Evolutionary conservation across 129 eudicot genomes (phyloP), one percentile per base, ranked within the genome.

Genomic region (Pulicaria dysenterica): DNA sequence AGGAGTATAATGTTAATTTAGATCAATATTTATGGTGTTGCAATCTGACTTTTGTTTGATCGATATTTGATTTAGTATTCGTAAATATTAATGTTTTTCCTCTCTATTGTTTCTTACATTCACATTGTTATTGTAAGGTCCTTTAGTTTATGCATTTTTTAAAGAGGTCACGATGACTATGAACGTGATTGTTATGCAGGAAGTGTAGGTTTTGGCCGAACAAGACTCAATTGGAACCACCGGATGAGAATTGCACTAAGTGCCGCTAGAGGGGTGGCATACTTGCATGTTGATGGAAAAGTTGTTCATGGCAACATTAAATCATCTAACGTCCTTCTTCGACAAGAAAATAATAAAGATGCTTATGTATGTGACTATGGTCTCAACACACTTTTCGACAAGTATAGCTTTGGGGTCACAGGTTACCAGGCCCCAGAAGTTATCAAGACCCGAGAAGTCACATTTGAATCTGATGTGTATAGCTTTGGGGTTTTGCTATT

Each of bases 391-490:
- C 77, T 91, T 48, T 85, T 85, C 73, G 53, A 54, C 3, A 53
- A 40, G 66, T 12, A 87, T 1, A 39, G 67, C 64, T 15, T 85
- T 70, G 86, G 88, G 2, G 64, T 78, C 5, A 83, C 83, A 1
- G 97, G 97, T 10, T 91, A 91, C 68, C 83, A 87, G 1, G 95
- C 97, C 5, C 95, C 95, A 0, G 97, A 91, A 41, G 86, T 87
- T 4, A 47, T 84, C 0, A 89, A 85, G 47, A 78, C 86, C 47
- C 81, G 83, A 1, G 83, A 80, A 42, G 89, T 72, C 53, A 76
- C 92, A 1, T 82, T 67, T 55, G 77, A 84, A 66, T 85, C 95
- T 0, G 96, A 90, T 42, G 96, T 90, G 1, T 90, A 87, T 85
- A 83, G 96, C 70, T 90, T 87, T n/a, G 96, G 48, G 48, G 67